Evolutionary conservation across 306 rosid species (phyloP), one percentile per base, ranked within the genome.

Genomic region (Gastrolobium bilobum): DNA sequence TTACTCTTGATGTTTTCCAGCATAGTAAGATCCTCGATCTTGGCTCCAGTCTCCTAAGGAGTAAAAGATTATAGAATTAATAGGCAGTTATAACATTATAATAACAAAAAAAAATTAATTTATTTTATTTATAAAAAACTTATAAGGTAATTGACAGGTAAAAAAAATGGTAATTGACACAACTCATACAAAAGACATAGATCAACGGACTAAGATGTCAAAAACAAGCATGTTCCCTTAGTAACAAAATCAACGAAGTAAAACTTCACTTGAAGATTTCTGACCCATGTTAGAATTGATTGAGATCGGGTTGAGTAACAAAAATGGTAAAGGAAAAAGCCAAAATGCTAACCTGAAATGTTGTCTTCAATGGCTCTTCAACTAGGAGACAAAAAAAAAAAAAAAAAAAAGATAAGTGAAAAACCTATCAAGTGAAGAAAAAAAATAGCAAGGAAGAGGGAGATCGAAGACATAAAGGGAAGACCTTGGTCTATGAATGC

Each of bases 11-110:
- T 76, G 98, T 90, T 84, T 87, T 96, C 97, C 97, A 93, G 84
- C 99, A 93, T 78, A 93, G 79, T 68, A 96, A 87, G 84, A 90
- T 90, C 81, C 99, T 90, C 29, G 99, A 91, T 85, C 93, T 94
- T 70, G 99, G 95, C 67, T 96, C 99, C 76, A 96, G 86, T 84
- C 97, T 89, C 26, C 26, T 20, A 20, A 20, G 26, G 26, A 20
- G 26, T 20, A 20, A 20, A 20, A 20, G 26, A 20, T 20, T 20
- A 20, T 20, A 20, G 26, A 20, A 20, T 20, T 20, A 20, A 0
- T 20, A 20, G 26, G 26, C 26, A 20, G 26, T 20, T 20, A 20
- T 20, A 20, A 20, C 26, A 20, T 20, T 20, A 20, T 20, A 20
- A 0, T 20, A 20, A 20, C 26, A 20, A 20, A 20, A 20, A 20